Evolutionary conservation across 108 stramenopile species (phyloP), one percentile per base, ranked within the genome.

Genomic region (Seminavis robusta): DNA sequence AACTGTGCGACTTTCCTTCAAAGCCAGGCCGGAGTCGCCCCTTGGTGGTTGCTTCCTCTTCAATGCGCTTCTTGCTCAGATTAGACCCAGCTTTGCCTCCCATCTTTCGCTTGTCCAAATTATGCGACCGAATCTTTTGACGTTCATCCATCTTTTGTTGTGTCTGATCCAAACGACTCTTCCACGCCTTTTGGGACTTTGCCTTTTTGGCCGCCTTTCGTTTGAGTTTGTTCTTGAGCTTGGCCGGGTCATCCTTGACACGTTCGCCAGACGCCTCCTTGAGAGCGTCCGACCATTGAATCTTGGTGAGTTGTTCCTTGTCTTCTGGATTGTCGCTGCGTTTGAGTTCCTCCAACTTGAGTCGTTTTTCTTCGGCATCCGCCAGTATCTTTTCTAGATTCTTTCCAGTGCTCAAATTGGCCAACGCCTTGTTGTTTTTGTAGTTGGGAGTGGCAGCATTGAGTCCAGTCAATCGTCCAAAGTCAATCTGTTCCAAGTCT

Each of bases 151-250:
- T 62, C 61, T 79, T 73, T 19, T 85, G 79, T 41, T 83, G 68
- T 26, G 70, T 71, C 45, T 81, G 71, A 30, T 88, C 86, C 52
- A 75, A 64, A 21, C 94, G 71, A 13, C 72, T 75, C 53, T 83
- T 78, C 90, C 90, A 95, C n/a, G 88, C 80, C 72, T 86, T 88
- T 23, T 68, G 59, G 38, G 68, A 74, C 52, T 86, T 86, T 9
- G 77, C 57, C 75, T 95, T 94, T 73, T 88, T 90, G 62, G 87
- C 84, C 8, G 75, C 90, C 73, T 83, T 89, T 45, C 76, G 66
- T 61, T 94, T 92, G 23, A 92, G 48, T 33, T 77, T 82, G 65
- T 91, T 91, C 52, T 87, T 86, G 43, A 94, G 60, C 42, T 84
- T 74, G 61, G 76, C 67, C 25, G 94, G 86, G 71, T 92, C 88